Percentiles rank a stretch among this genome's conserved stretches.
phyloP scores from a whole-genome alignment of 176 grass and related monocot species.

The Hyparrhenia diplandra region DNA sequence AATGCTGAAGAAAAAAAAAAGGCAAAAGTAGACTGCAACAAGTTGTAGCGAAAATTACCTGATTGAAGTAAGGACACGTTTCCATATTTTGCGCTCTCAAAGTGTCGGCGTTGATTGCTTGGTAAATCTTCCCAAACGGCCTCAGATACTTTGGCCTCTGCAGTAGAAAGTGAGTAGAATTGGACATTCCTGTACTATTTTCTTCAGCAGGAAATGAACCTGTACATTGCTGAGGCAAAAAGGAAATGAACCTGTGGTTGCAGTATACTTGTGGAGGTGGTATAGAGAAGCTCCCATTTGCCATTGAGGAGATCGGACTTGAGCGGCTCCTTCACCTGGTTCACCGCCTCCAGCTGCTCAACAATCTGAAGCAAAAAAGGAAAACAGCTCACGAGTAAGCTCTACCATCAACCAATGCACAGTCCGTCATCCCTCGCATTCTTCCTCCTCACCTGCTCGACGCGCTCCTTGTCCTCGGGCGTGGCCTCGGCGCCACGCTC shows the following conservation, averaged over 20 bases:
- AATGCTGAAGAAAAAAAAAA: background rate
- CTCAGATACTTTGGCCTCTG: constrained; percentile 90
- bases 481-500: constrained; percentile 75
- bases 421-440: background rate
- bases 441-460: constrained; percentile 51
- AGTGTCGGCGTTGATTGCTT: constrained; percentile 81
- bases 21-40: background rate
- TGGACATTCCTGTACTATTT: background rate
- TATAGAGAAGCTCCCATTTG: constrained; percentile 93
- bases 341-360: constrained; percentile 59
- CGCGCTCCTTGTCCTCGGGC: constrained; percentile 51
- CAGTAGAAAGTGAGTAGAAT: constrained; percentile 1
- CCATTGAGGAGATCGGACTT: constrained; percentile 89
- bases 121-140: constrained; percentile 84
- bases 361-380: constrained; percentile 42
- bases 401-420: background rate
- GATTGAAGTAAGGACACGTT: constrained; percentile 88
- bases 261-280: constrained; percentile 78
- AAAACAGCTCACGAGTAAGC: background rate
- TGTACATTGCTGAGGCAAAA: background rate
- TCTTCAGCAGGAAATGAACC: background rate
- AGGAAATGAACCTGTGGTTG: constrained; percentile 53
- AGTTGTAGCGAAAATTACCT: constrained; percentile 46
- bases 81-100: constrained; percentile 86
- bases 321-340: constrained; percentile 68